Evolutionary conservation across 768 basidiomycete genomes (phyloP), one percentile per base, ranked within the genome.

Genomic region (Auriculariales sp.): DNA sequence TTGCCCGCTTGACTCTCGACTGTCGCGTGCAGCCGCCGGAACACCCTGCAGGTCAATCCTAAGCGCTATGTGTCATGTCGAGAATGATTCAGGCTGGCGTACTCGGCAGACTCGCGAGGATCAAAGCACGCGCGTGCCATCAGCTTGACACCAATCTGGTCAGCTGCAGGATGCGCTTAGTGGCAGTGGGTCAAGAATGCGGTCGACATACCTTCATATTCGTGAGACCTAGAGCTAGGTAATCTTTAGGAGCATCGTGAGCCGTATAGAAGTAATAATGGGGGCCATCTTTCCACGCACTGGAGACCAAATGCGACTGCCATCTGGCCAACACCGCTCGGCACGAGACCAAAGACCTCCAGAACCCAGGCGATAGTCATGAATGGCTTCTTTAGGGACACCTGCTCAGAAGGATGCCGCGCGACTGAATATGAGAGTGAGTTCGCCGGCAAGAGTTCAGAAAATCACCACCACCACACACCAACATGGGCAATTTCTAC

Each of bases 81-180:
- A 51, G 62, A n/a, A n/a, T n/a, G n/a, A n/a, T n/a, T n/a, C n/a
- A n/a, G n/a, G n/a, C n/a, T n/a, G n/a, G n/a, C 75, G 56, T 57
- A 91, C 89, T 73, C 71, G 11, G 84, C 78, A 3, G 87, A 75
- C 19, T 81, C 84, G 15, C 62, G 66, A 0, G 93, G 92, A 58
- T 97, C 75, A 61, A 78, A 97, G 64, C 93, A 98, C 0, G 91
- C 93, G 55, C 71, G 74, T 46, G 88, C 73, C 67, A 83, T 83
- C 25, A 97, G 69, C 4, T 73, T 72, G 42, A 97, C 62, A 5
- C 94, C 93, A 47, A 98, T 83, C 27, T 77, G 71, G 60, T 97
- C 93, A 31, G 93, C 93, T 89, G 54, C 17, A 35, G 14, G 29
- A 44, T 14, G 10, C 14, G 28, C 31, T 10, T 24, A 17, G 52